These are phyloP conservation scores for Fusarium dlaminii DNA, from an alignment of 2,329 filamentous ascomycete genomes.

Conservation along the genomic window DNA sequence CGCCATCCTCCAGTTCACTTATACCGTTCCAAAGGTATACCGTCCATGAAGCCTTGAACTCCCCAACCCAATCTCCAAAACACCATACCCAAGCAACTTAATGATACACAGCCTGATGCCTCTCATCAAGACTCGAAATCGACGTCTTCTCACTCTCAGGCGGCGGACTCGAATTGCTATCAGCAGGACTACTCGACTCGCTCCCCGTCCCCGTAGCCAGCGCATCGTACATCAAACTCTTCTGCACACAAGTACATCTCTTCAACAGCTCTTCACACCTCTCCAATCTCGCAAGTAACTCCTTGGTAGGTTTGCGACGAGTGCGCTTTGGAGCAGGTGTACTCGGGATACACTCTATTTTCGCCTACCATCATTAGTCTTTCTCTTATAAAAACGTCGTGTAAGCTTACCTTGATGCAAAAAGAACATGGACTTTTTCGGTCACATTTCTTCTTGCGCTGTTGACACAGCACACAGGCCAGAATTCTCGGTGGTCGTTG, in stretches of 20 bases:
- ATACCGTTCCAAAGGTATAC: not conserved
- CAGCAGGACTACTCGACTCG: conserved; percentile 23
- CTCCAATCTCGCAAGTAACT: conserved; percentile 23
- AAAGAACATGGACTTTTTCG: conserved; percentile 32
- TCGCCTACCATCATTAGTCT: conserved; percentile 5
- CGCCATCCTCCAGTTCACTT: not conserved
- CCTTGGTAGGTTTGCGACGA: conserved; percentile 30
- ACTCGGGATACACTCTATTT: conserved; percentile 26
- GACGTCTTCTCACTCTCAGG: conserved; percentile 24
- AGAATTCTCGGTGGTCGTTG: conserved; percentile 20
- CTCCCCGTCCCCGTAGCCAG: not conserved
- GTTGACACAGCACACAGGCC: conserved; percentile 32
- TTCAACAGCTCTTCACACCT: conserved; percentile 29
- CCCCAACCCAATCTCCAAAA: not conserved
- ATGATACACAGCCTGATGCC: not conserved
- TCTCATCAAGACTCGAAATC: not conserved
- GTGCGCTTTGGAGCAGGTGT: conserved; percentile 32
- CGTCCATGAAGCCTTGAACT: not conserved
- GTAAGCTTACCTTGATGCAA: conserved; percentile 19
- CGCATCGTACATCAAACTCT: conserved; percentile 15
- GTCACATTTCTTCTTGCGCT: conserved; percentile 37
- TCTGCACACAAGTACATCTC: conserved; percentile 31
- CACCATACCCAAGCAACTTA: not conserved
- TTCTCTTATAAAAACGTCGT: not conserved
- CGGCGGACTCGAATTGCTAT: conserved; percentile 20